Evolutionary conservation across 176 grass and related monocot genomes (phyloP).

Genomic region (Bonia amplexicaulis): DNA sequence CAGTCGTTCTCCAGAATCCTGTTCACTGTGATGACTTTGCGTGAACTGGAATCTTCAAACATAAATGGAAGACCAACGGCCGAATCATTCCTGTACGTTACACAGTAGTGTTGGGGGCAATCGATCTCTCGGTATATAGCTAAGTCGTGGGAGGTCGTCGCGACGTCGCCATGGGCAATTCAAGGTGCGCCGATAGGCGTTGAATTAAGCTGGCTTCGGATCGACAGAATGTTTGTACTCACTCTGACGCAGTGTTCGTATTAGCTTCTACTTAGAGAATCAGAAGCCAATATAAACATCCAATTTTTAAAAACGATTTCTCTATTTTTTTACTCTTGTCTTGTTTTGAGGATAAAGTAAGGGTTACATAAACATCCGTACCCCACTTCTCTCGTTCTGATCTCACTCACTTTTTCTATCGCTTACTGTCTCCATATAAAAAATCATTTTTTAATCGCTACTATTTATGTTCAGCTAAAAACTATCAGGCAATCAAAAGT

Average conservation of each 20-base stretch:
- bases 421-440: no score
- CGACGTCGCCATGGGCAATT: slow-evolving; percentile 15
- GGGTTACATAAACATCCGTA: no score
- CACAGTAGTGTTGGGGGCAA: neutral
- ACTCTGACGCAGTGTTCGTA: no score
- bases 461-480: no score
- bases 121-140: neutral
- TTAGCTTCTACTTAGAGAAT: no score
- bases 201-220: neutral
- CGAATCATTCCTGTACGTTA: neutral
- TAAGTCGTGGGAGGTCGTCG: neutral
- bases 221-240: neutral
- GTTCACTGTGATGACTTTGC: slow-evolving; percentile 6
- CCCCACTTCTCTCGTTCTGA: no score
- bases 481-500: no score
- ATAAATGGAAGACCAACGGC: slow-evolving; percentile 14
- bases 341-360: no score
- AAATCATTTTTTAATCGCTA: no score
- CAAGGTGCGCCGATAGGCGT: neutral
- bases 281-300: no score
- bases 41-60: neutral
- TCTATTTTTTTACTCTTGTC: no score
- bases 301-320: fast-evolving
- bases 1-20: neutral
- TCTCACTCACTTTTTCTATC: no score